Percentiles rank a stretch among this genome's conserved stretches.
phyloP scores from a whole-genome alignment of 1,284 basidiomycete species.

The Papiliotrema nemorosa region DNA sequence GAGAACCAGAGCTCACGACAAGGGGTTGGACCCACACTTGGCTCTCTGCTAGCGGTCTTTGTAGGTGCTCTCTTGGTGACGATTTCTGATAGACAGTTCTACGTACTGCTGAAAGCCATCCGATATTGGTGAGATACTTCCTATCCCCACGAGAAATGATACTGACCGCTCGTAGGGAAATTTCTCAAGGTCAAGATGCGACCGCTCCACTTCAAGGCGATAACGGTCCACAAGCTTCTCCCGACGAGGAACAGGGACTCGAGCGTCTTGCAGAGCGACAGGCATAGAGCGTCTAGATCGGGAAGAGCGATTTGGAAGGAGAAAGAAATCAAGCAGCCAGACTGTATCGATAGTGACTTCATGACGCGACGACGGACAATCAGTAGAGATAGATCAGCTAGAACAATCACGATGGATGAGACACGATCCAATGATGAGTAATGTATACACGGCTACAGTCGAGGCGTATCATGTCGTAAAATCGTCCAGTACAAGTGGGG shows the following conservation, averaged over 20 bases:
- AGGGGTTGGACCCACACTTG: slow-evolving; percentile 58
- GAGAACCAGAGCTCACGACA: slow-evolving; percentile 17
- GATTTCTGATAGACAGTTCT: slow-evolving; percentile 46
- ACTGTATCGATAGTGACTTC: too few species aligned
- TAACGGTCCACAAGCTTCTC: background rate
- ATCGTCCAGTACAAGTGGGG: too few species aligned
- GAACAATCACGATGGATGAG: too few species aligned
- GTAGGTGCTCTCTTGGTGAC: too few species aligned
- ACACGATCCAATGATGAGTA: too few species aligned
- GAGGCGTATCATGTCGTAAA: too few species aligned
- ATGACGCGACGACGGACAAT: too few species aligned
- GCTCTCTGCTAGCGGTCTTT: slow-evolving; percentile 10
- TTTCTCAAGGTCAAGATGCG: slow-evolving; percentile 21
- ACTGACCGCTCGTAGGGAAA: slow-evolving; percentile 12
- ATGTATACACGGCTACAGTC: too few species aligned
- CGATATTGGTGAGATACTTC: slow-evolving; percentile 48
- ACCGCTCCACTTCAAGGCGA: slow-evolving; percentile 8
- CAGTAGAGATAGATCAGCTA: too few species aligned
- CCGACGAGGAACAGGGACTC: background rate
- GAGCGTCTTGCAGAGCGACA: background rate
- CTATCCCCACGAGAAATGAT: too few species aligned
- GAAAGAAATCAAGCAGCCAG: too few species aligned
- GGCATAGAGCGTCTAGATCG: background rate
- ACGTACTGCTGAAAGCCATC: slow-evolving; percentile 55
- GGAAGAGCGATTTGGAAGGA: background rate